These are phyloP conservation scores for Mycena sp. DNA, from an alignment of 1,284 basidiomycete species.

Conservation along the genomic window DNA sequence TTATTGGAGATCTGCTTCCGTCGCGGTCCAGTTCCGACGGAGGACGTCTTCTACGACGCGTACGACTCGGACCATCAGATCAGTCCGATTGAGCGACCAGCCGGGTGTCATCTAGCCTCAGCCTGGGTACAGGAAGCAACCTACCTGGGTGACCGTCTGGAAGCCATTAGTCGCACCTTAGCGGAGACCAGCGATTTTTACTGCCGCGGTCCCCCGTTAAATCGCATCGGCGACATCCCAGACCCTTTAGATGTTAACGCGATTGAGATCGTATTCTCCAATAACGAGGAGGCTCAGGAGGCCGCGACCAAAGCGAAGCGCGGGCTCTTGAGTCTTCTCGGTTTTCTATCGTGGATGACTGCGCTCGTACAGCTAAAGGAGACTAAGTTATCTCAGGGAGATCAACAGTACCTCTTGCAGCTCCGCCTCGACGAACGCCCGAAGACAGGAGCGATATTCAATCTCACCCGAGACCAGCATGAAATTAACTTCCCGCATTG, in stretches of 20 bases:
- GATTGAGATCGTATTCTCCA: rapidly evolving
- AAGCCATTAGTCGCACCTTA: background rate
- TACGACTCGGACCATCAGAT: background rate
- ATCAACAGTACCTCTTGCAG: no score
- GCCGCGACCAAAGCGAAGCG: background rate
- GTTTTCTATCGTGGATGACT: background rate
- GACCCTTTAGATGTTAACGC: background rate
- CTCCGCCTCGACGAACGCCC: background rate
- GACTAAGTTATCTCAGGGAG: no score
- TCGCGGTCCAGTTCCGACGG: no score
- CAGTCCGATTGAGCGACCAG: background rate
- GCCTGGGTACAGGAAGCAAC: background rate
- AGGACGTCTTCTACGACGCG: no score
- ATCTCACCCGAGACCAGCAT: background rate
- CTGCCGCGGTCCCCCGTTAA: background rate
- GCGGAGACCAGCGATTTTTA: background rate
- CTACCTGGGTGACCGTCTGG: background rate
- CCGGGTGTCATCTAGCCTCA: background rate
- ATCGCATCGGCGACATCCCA: background rate
- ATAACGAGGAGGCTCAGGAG: background rate
- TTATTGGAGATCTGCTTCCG: no score
- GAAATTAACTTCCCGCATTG: background rate
- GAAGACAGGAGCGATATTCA: background rate
- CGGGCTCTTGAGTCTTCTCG: background rate
- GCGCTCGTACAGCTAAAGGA: background rate